Percentiles rank a stretch among this genome's conserved stretches.
phyloP scores from a whole-genome alignment of 2,329 filamentous ascomycete genomes.

The Pseudonectria foliicola region DNA sequence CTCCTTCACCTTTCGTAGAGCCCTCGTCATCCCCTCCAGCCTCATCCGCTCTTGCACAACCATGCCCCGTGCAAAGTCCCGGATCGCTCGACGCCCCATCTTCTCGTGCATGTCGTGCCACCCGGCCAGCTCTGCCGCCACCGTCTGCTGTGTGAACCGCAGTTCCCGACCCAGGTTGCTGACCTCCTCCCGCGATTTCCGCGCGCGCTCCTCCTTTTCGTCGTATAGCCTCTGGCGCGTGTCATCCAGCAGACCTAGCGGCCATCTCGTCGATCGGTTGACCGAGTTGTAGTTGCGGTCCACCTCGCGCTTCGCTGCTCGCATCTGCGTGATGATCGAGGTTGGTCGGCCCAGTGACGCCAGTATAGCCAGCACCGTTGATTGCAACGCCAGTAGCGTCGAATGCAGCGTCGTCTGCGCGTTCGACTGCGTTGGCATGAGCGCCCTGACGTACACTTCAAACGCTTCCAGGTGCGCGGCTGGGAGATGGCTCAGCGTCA shows the following conservation, averaged over 20 bases:
- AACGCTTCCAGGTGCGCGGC: constrained; percentile 61
- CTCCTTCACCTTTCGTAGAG: constrained; percentile 55
- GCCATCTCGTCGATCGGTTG: constrained; percentile 70
- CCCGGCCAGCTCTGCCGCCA: constrained; percentile 82
- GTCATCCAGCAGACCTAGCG: constrained; percentile 76
- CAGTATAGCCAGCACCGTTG: constrained; percentile 76
- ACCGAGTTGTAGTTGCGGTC: constrained; percentile 72
- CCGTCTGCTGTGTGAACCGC: constrained; percentile 86
- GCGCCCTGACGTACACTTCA: constrained; percentile 60
- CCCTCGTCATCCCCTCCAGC: constrained; percentile 72
- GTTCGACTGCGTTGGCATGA: constrained; percentile 62
- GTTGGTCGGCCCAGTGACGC: constrained; percentile 71
- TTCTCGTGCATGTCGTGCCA: constrained; percentile 88
- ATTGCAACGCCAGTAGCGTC: constrained; percentile 71
- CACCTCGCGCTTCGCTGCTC: constrained; percentile 64
- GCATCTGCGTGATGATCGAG: constrained; percentile 69
- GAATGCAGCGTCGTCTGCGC: constrained; percentile 69
- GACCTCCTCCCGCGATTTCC: constrained; percentile 62
- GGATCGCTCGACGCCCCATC: constrained; percentile 67
- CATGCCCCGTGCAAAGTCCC: constrained; percentile 69
- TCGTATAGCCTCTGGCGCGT: constrained; percentile 74
- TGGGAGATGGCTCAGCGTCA: constrained; percentile 61
- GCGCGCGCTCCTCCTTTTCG: constrained; percentile 76
- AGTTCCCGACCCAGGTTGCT: constrained; percentile 73
- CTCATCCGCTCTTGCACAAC: constrained; percentile 73